These are phyloP conservation scores for Colletotrichum ledebouriae DNA, from an alignment of 2,329 filamentous ascomycete species.

Conservation along the genomic window DNA sequence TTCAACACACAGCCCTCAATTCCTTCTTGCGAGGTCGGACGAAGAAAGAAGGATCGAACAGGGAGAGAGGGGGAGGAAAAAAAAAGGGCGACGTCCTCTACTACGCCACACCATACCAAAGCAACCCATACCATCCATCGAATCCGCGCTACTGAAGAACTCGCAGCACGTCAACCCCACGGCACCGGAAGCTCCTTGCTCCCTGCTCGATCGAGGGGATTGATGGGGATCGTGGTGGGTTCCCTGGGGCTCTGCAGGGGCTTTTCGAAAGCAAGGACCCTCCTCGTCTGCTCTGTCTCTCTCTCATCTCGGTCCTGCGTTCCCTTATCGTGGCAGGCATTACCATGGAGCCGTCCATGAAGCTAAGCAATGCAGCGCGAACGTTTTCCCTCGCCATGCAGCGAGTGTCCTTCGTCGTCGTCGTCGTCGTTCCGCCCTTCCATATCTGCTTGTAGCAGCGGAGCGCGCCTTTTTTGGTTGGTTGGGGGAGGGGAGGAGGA, in stretches of 20 bases:
- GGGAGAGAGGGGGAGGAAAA: background rate
- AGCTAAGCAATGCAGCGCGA: constrained; percentile 34
- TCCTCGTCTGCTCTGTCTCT: constrained; percentile 31
- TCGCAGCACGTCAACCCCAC: constrained; percentile 41
- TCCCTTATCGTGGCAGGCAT: constrained; percentile 37
- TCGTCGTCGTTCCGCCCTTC: background rate
- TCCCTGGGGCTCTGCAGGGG: constrained; percentile 42
- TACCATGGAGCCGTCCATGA: constrained; percentile 28
- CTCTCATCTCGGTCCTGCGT: constrained; percentile 23
- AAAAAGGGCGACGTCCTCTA: constrained; percentile 1
- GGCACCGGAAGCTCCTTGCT: constrained; percentile 38
- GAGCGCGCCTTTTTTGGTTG: constrained; percentile 1
- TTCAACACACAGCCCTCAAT: constrained; percentile 15
- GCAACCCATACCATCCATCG: constrained; percentile 10
- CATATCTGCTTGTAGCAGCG: background rate
- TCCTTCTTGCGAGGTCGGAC: constrained; percentile 25
- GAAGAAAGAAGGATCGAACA: constrained; percentile 1
- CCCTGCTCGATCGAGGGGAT: constrained; percentile 40
- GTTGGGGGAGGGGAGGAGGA: too few species aligned
- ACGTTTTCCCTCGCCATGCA: constrained; percentile 32
- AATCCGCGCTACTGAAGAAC: constrained; percentile 3
- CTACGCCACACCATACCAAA: background rate
- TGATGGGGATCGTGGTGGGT: constrained; percentile 42
- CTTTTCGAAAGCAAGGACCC: constrained; percentile 33
- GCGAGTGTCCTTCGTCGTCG: constrained; percentile 23